These are phyloP conservation scores for Melocanna baccifera DNA, from an alignment of 176 grass and related monocot genomes.

Conservation along the genomic window DNA sequence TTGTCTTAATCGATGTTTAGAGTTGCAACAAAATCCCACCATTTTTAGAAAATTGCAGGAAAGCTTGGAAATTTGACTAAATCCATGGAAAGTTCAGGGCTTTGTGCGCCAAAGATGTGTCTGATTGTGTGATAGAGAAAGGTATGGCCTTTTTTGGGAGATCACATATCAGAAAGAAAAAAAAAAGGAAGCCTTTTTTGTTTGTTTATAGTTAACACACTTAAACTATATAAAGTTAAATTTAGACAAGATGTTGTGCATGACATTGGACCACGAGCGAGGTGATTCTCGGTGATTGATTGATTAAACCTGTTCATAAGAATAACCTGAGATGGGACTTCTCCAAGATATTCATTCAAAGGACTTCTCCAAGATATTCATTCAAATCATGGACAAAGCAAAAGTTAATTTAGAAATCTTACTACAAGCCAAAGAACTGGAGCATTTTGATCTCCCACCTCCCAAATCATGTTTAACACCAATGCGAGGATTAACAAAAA, in stretches of 20 bases:
- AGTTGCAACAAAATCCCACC: neutral
- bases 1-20: slow-evolving; percentile 27
- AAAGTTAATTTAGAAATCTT: neutral
- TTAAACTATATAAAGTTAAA: slow-evolving; percentile 28
- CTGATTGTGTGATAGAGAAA: slow-evolving; percentile 31
- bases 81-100: neutral
- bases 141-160: slow-evolving; percentile 16
- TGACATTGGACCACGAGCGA: slow-evolving; percentile 27
- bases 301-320: slow-evolving; percentile 22
- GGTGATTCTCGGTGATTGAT: neutral
- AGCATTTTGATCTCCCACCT: neutral
- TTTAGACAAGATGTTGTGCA: slow-evolving; percentile 21
- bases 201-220: slow-evolving; percentile 6
- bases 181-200: neutral
- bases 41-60: slow-evolving; percentile 20
- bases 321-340: neutral
- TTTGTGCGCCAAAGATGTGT: slow-evolving; percentile 29
- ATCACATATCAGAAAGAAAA: neutral
- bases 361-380: neutral
- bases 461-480: neutral
- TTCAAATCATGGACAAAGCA: neutral
- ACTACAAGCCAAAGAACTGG: neutral
- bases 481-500: neutral
- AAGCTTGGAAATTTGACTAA: slow-evolving; percentile 14
- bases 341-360: neutral